A percentile compares a stretch with the other conserved stretches of the same genome.
phyloP scores from a whole-genome alignment of 2,329 filamentous ascomycete genomes.

The Aspergillus japonicus region DNA sequence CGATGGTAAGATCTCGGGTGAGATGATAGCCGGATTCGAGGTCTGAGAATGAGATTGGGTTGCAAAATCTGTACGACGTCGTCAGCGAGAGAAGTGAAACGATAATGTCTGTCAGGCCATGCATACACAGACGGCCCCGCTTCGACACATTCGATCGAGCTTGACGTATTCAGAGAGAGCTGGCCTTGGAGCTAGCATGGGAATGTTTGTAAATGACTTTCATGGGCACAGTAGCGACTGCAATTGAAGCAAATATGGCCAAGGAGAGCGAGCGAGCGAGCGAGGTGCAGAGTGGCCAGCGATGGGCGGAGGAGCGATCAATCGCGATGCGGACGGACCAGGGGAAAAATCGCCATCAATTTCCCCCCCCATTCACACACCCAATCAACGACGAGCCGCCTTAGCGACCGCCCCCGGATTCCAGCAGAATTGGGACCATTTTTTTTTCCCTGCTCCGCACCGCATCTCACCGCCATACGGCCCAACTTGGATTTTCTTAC shows the following conservation, averaged over 20 bases:
- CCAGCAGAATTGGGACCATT: neutral
- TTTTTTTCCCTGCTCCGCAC: neutral
- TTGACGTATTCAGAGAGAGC: neutral
- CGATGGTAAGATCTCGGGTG: neutral
- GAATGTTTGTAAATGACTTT: neutral
- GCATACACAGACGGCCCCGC: conserved; percentile 17
- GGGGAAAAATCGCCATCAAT: neutral
- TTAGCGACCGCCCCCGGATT: neutral
- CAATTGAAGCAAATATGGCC: no score
- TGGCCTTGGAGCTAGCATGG: neutral
- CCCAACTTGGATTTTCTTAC: neutral
- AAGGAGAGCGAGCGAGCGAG: no score
- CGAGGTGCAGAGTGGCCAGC: neutral
- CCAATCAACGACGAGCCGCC: conserved; percentile 1
- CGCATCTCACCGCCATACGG: neutral
- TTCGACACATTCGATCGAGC: conserved; percentile 15
- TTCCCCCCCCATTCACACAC: neutral
- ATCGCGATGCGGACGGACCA: neutral
- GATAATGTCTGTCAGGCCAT: neutral
- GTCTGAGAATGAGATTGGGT: neutral
- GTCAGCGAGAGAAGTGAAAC: neutral
- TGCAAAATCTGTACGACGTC: neutral
- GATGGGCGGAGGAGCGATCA: neutral
- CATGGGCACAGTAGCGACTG: neutral
- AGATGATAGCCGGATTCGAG: neutral